Evolutionary conservation across 2,329 filamentous ascomycete species (phyloP).

Genomic region (Triangularia verruculosa): DNA sequence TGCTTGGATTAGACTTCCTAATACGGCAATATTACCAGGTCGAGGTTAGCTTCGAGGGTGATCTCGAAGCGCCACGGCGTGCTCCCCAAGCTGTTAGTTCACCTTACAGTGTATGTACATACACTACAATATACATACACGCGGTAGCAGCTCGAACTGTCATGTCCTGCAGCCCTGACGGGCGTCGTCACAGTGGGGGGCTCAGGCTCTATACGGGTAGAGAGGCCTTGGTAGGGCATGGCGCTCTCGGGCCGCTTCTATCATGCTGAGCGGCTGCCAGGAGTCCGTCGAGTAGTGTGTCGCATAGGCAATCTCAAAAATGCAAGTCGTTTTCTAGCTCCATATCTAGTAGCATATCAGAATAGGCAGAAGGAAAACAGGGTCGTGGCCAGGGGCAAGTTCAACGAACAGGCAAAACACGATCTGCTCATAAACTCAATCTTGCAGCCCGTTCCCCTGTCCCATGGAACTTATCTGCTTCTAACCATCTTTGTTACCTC

Average conservation of each 20-base stretch:
- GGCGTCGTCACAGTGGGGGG: background rate
- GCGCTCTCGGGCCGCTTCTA: background rate
- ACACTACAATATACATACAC: background rate
- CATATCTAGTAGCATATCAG: background rate
- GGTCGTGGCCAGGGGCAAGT: background rate
- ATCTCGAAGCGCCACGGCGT: background rate
- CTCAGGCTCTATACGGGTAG: background rate
- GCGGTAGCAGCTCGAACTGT: background rate
- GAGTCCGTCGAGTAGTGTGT: background rate
- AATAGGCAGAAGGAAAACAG: background rate
- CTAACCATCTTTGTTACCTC: background rate
- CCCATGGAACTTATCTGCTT: background rate
- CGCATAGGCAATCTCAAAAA: background rate
- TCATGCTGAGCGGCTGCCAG: conserved; percentile 1
- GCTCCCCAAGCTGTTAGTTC: conserved; percentile 1
- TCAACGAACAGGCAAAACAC: background rate
- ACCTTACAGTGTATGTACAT: background rate
- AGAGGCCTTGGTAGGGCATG: background rate
- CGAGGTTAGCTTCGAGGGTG: conserved; percentile 12
- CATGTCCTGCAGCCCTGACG: conserved; percentile 11
- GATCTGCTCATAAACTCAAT: background rate
- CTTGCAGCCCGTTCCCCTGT: background rate
- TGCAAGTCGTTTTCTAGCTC: background rate
- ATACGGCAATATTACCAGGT: conserved; percentile 23
- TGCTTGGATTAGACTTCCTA: conserved; percentile 5